Evolutionary conservation across 257 asterid species (phyloP).

Genomic region (Solanum neorickii): DNA sequence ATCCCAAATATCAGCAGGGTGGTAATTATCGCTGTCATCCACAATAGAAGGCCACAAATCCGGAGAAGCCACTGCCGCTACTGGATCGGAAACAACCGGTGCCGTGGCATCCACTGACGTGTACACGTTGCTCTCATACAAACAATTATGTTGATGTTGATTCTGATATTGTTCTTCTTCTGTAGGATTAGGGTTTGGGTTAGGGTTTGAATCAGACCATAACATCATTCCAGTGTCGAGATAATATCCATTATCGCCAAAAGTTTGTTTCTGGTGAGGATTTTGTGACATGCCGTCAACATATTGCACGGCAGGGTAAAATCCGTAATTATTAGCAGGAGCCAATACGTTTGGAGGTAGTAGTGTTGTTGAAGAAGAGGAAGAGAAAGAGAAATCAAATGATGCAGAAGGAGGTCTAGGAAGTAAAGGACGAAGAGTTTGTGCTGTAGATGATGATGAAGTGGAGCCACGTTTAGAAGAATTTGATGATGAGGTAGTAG

Average conservation of each 20-base stretch:
- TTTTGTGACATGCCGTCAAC: conserved; percentile 12
- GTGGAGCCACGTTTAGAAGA: conserved; percentile 11
- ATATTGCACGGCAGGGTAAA: conserved; percentile 41
- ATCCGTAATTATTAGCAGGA: conserved; percentile 15
- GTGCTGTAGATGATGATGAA: conserved; percentile 34
- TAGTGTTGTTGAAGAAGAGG: background rate
- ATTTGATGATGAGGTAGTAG: conserved; percentile 1
- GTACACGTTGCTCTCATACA: conserved; percentile 25
- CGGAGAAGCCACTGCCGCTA: conserved; percentile 26
- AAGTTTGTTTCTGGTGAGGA: conserved; percentile 1
- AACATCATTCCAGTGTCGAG: background rate
- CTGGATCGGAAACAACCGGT: conserved; percentile 17
- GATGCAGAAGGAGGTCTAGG: conserved; percentile 86
- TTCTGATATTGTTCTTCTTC: background rate
- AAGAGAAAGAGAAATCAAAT: conserved; percentile 11
- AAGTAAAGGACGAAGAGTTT: conserved; percentile 63
- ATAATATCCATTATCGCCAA: conserved; percentile 1
- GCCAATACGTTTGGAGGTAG: background rate
- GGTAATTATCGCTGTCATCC: conserved; percentile 56
- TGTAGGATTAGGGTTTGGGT: conserved; percentile 26
- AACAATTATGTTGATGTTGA: background rate
- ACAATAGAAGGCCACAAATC: conserved; percentile 46
- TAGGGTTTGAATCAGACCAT: conserved; percentile 17
- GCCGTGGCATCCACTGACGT: conserved; percentile 16
- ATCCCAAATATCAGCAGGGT: conserved; percentile 52